phyloP scores from a whole-genome alignment of 2,329 filamentous ascomycete genomes.

The Aspergillus novoparasiticus region DNA sequence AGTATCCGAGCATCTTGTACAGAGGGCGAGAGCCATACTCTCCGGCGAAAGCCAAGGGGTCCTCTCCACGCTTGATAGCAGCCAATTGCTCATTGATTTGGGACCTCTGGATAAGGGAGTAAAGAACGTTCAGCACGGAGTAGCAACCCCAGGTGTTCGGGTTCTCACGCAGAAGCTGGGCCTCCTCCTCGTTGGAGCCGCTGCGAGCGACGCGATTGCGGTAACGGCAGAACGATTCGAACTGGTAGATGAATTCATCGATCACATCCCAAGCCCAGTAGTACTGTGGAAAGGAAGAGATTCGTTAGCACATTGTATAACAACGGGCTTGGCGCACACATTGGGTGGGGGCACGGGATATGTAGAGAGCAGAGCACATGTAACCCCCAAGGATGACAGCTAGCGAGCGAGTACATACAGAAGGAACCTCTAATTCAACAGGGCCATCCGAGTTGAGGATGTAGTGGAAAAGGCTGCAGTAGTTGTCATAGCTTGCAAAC shows the following conservation, averaged over 20 bases:
- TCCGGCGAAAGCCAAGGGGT: conserved; percentile 82
- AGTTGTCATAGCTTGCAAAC: conserved; percentile 98
- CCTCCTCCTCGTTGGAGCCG: conserved; percentile 86
- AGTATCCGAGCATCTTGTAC: conserved; percentile 98
- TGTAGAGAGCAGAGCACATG: neutral
- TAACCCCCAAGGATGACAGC: neutral
- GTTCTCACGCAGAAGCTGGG: conserved; percentile 88
- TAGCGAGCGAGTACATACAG: conserved; percentile 63
- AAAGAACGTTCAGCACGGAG: conserved; percentile 97
- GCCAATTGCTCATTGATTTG: conserved; percentile 97
- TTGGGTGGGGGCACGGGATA: neutral
- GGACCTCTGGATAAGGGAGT: conserved; percentile 97
- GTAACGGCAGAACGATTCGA: conserved; percentile 99
- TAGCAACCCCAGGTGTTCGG: conserved; percentile 99
- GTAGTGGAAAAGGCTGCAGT: conserved; percentile 99
- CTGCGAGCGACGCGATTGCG: conserved; percentile 84
- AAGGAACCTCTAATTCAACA: conserved; percentile 93
- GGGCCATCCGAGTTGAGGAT: conserved; percentile 99
- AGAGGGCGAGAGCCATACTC: conserved; percentile 93
- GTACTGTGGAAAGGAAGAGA: conserved; percentile 61
- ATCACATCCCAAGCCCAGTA: conserved; percentile 99
- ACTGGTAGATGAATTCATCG: conserved; percentile 99
- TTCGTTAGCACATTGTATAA: conserved; percentile 13
- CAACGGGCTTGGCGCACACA: conserved; percentile 11
- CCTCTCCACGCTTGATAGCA: conserved; percentile 92